These are phyloP conservation scores for Alternaria burnsii DNA, from an alignment of 2,329 filamentous ascomycete genomes.

Conservation along the genomic window DNA sequence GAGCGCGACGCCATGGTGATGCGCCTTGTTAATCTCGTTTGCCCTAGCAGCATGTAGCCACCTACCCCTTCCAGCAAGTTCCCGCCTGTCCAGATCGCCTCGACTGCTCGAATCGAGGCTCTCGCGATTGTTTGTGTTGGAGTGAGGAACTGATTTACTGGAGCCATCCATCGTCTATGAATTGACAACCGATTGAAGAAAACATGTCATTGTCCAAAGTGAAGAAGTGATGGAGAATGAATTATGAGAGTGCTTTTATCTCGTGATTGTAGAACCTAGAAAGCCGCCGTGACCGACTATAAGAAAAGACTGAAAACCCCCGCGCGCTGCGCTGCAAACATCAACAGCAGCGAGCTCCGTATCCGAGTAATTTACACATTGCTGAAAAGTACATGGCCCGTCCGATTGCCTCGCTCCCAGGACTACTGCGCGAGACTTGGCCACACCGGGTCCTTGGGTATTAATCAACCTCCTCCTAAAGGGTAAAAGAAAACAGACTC, in stretches of 20 bases:
- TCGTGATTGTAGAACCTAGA: conserved; percentile 37
- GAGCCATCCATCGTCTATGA: no score
- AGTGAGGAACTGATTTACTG: background rate
- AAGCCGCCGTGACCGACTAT: conserved; percentile 36
- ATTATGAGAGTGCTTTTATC: conserved; percentile 20
- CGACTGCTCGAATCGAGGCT: background rate
- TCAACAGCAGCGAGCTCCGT: conserved; percentile 38
- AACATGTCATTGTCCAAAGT: no score
- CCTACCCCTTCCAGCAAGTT: conserved; percentile 20
- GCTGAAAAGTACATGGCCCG: conserved; percentile 50
- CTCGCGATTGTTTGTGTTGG: background rate
- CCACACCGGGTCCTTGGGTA: conserved; percentile 39
- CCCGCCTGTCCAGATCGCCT: background rate
- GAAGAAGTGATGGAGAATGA: background rate
- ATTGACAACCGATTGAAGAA: no score
- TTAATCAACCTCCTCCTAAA: conserved; percentile 44
- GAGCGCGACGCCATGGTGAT: conserved; percentile 11
- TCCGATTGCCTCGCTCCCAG: conserved; percentile 41
- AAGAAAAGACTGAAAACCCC: conserved; percentile 33
- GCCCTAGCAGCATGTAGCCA: conserved; percentile 16
- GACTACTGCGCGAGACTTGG: conserved; percentile 34
- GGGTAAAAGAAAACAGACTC: conserved; percentile 46
- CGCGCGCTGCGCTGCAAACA: conserved; percentile 38
- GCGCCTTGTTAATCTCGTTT: conserved; percentile 41
- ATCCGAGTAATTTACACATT: conserved; percentile 52